phyloP scores from a whole-genome alignment of 257 asterid genomes.

The Cordia subcordata region DNA sequence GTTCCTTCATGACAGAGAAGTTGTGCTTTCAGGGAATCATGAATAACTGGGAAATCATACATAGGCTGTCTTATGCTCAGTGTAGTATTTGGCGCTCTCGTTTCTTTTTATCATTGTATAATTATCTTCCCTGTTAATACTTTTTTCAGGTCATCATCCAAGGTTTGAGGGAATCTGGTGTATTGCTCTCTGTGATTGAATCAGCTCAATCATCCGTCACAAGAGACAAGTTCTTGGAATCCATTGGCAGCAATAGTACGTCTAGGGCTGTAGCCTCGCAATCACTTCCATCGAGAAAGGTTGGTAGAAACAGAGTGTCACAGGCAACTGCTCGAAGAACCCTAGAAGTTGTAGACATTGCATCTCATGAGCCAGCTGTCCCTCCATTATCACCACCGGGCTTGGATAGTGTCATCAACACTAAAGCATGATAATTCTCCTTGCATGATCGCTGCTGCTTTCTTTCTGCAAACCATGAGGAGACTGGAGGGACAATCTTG shows the following conservation, averaged over 20 bases:
- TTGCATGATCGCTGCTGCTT: conserved; percentile 50
- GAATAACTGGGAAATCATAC: neutral
- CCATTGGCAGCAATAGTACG: conserved; percentile 58
- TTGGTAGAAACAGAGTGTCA: conserved; percentile 39
- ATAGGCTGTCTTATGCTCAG: neutral
- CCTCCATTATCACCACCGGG: conserved; percentile 83
- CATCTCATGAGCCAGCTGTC: conserved; percentile 52
- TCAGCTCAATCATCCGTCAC: conserved; percentile 51
- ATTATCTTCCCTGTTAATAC: neutral
- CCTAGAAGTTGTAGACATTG: conserved; percentile 24
- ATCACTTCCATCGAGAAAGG: conserved; percentile 60
- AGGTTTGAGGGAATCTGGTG: conserved; percentile 80
- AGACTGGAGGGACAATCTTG: conserved; percentile 9
- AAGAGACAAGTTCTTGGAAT: conserved; percentile 62
- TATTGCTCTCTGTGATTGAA: conserved; percentile 58
- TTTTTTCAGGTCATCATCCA: conserved; percentile 73
- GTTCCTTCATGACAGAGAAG: neutral
- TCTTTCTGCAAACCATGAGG: conserved; percentile 31
- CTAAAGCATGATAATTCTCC: conserved; percentile 48
- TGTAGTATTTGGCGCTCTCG: neutral
- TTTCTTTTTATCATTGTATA: neutral
- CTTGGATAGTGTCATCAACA: conserved; percentile 39
- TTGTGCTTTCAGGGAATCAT: neutral
- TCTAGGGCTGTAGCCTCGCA: conserved; percentile 41
- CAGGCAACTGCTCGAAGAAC: conserved; percentile 52